Evolutionary conservation across 2,329 filamentous ascomycete genomes (phyloP).

Genomic region (Orbilia brochopaga): DNA sequence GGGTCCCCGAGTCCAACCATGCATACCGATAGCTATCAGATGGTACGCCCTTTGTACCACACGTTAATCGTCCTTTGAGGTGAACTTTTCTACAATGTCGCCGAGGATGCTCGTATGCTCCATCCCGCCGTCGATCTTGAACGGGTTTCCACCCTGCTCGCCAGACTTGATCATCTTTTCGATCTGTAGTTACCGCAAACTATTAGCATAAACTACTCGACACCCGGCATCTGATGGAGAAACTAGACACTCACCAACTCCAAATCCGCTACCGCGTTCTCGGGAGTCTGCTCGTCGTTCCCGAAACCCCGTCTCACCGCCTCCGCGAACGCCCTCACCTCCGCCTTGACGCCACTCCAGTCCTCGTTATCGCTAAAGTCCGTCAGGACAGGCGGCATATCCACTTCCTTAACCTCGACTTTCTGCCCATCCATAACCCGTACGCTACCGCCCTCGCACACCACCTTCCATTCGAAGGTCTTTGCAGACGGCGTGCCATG

Average conservation of each 20-base stretch:
- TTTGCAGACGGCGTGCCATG: slow-evolving; percentile 64
- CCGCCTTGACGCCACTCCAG: slow-evolving; percentile 65
- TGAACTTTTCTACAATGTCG: slow-evolving; percentile 29
- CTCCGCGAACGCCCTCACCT: slow-evolving; percentile 68
- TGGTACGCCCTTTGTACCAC: too few relatives aligned
- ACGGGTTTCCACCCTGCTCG: slow-evolving; percentile 54
- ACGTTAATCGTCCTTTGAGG: neutral
- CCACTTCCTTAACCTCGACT: slow-evolving; percentile 58
- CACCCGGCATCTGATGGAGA: too few relatives aligned
- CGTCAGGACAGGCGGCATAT: slow-evolving; percentile 57
- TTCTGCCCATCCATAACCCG: slow-evolving; percentile 60
- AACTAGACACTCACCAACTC: slow-evolving; percentile 63
- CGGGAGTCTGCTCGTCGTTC: slow-evolving; percentile 64
- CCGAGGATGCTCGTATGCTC: slow-evolving; percentile 32
- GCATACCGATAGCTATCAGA: too few relatives aligned
- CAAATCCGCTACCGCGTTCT: slow-evolving; percentile 68
- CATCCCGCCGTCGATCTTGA: slow-evolving; percentile 48
- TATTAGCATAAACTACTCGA: too few relatives aligned
- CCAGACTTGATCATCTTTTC: slow-evolving; percentile 57
- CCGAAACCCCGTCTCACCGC: slow-evolving; percentile 61
- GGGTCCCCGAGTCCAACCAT: too few relatives aligned
- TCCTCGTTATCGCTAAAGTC: slow-evolving; percentile 58
- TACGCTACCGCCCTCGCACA: slow-evolving; percentile 66
- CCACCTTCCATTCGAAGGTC: slow-evolving; percentile 65
- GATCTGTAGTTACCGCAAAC: slow-evolving; percentile 53